Evolutionary conservation across 768 basidiomycete genomes (phyloP), one percentile per base, ranked within the genome.

Genomic region (Tylopilus cervinicoccineus): DNA sequence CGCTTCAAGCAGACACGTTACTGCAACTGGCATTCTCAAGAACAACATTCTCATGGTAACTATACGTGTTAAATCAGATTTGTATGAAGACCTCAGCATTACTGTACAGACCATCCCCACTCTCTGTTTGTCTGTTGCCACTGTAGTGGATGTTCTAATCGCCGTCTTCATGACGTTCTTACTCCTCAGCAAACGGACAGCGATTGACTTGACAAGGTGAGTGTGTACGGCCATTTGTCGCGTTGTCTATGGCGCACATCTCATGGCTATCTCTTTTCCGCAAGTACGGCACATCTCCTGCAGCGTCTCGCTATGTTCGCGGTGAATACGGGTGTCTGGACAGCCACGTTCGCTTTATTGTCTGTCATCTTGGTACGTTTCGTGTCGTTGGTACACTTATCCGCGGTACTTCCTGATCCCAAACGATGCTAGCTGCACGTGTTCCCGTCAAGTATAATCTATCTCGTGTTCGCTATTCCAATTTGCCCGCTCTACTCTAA

Each of bases 341-440:
- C 79, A 16, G 80, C 83, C 48, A 73, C 75, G 0, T 64, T 59
- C 5, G 66, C 72, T 4, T 6, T 48, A 14, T 11, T 53, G 20
- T 2, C 29, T 4, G 0, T 28, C 10, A 39, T 53, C 20, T 17
- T 56, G 9, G 57, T 58, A 17, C 17, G 56, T n/a, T n/a, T n/a
- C n/a, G n/a, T n/a, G n/a, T n/a, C n/a, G n/a, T n/a, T n/a, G n/a
- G n/a, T n/a, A n/a, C n/a, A n/a, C n/a, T n/a, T n/a, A n/a, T n/a
- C n/a, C n/a, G n/a, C n/a, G n/a, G n/a, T n/a, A n/a, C n/a, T n/a
- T n/a, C n/a, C n/a, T n/a, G n/a, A n/a, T n/a, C n/a, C n/a, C n/a
- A n/a, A n/a, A n/a, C n/a, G n/a, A n/a, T n/a, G n/a, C n/a, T n/a
- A n/a, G n/a, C n/a, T n/a, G n/a, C n/a, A n/a, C n/a, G n/a, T n/a